Conservation (phyloP, 768 basidiomycete genomes). For the Lentinus brumalis region DNA sequence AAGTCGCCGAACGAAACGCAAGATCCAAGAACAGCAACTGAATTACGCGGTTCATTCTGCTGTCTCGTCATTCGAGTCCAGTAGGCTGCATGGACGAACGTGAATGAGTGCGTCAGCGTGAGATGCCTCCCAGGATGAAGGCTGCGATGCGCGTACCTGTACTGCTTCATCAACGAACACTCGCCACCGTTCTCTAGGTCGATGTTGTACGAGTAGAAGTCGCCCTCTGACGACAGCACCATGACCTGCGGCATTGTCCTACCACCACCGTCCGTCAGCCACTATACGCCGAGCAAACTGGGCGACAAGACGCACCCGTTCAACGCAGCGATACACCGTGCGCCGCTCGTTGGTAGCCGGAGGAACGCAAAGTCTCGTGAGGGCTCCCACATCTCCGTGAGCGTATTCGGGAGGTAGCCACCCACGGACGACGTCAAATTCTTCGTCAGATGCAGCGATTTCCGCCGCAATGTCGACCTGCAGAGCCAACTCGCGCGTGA, state of each 20-base stretch:
- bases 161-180: constrained; percentile 93
- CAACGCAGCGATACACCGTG: constrained; percentile 85
- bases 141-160: constrained; percentile 49
- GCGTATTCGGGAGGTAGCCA: constrained; percentile 81
- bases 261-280: neutral
- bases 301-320: too few relatives aligned
- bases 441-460: constrained; percentile 76
- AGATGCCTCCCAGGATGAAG: too few relatives aligned
- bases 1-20: neutral
- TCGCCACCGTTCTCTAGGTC: constrained; percentile 97
- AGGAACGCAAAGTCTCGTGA: constrained; percentile 91
- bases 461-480: constrained; percentile 58
- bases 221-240: constrained; percentile 94
- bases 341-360: constrained; percentile 76
- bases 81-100: constrained; percentile 16
- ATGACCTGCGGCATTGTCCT: constrained; percentile 96
- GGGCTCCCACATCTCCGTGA: constrained; percentile 98
- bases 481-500: neutral
- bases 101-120: neutral
- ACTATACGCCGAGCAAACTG: too few relatives aligned
- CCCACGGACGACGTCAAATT: constrained; percentile 77
- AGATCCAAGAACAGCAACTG: neutral
- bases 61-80: constrained; percentile 30
- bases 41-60: neutral
- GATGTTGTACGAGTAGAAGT: constrained; percentile 94